A percentile compares a stretch with the other conserved stretches of the same genome.
Evolutionary conservation across 805 yeast species (phyloP).

Genomic region (Kurtzmaniella fragi): DNA sequence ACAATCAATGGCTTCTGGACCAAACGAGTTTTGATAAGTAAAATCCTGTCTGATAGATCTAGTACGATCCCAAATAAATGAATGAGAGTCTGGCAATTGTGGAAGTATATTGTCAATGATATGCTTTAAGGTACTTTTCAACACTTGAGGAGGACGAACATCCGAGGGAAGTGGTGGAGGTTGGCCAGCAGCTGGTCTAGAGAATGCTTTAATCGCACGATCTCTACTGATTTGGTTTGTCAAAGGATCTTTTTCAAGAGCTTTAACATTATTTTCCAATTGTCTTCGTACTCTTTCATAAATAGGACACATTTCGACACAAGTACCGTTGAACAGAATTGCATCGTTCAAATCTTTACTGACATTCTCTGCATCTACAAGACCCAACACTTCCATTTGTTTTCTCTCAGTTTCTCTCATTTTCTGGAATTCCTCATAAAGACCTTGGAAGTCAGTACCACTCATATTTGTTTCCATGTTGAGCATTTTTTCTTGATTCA

Average conservation of each 20-base stretch:
- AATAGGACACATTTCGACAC: conserved; percentile 91
- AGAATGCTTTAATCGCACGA: conserved; percentile 83
- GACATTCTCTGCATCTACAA: conserved; percentile 83
- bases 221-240: conserved; percentile 49
- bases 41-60: conserved; percentile 96
- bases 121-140: conserved; percentile 64
- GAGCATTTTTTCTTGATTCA: conserved; percentile 63
- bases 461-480: conserved; percentile 40
- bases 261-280: conserved; percentile 79
- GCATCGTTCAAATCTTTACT: conserved; percentile 86
- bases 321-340: conserved; percentile 79
- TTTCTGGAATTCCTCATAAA: conserved; percentile 70
- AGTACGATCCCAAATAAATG: conserved; percentile 96
- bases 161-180: conserved; percentile 97
- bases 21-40: conserved; percentile 89
- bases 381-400: conserved; percentile 72
- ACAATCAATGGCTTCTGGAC: conserved; percentile 91
- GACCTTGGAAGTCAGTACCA: conserved; percentile 58
- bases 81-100: conserved; percentile 75
- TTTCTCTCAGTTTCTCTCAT: conserved; percentile 72
- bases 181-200: conserved; percentile 97
- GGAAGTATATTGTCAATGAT: conserved; percentile 60
- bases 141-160: conserved; percentile 84
- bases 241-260: conserved; percentile 62
- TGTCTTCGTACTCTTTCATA: conserved; percentile 87